Conservation (phyloP, 2,329 filamentous ascomycete species). For the Alternaria gaisen region DNA sequence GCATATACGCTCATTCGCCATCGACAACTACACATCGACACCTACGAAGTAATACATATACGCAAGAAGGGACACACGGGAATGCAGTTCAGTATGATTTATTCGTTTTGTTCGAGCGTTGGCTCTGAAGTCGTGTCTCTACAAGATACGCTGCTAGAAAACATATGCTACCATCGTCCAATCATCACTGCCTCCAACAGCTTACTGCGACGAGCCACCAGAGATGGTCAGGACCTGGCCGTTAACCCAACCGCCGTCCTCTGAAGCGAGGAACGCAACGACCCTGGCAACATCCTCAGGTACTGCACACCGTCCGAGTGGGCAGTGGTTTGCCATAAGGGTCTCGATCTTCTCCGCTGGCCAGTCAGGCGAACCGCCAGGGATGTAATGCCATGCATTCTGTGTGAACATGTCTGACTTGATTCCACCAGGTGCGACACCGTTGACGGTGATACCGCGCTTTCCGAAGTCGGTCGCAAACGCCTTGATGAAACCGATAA, state of each 20-base stretch:
- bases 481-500: conserved; percentile 75
- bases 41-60: not conserved
- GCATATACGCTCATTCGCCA: not conserved
- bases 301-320: conserved; percentile 58
- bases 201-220: conserved; percentile 52
- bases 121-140: not conserved
- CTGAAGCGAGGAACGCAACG: conserved; percentile 52
- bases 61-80: not conserved
- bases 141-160: conserved; percentile 5
- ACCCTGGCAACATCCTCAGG: conserved; percentile 57
- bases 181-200: not conserved
- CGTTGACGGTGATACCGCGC: conserved; percentile 75
- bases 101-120: conserved; percentile 13
- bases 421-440: conserved; percentile 75
- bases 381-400: conserved; percentile 65
- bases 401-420: conserved; percentile 80
- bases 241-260: conserved; percentile 53
- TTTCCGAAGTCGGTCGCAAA: conserved; percentile 76
- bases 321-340: conserved; percentile 61
- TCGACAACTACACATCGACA: not conserved
- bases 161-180: not conserved
- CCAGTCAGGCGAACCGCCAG: conserved; percentile 59
- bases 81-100: not conserved
- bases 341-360: conserved; percentile 60
- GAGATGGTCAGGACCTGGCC: conserved; percentile 54